A percentile compares a stretch with the other conserved stretches of the same genome.
Evolutionary conservation across 805 yeast genomes (phyloP).

Genomic region (Kuraishia capsulata): DNA sequence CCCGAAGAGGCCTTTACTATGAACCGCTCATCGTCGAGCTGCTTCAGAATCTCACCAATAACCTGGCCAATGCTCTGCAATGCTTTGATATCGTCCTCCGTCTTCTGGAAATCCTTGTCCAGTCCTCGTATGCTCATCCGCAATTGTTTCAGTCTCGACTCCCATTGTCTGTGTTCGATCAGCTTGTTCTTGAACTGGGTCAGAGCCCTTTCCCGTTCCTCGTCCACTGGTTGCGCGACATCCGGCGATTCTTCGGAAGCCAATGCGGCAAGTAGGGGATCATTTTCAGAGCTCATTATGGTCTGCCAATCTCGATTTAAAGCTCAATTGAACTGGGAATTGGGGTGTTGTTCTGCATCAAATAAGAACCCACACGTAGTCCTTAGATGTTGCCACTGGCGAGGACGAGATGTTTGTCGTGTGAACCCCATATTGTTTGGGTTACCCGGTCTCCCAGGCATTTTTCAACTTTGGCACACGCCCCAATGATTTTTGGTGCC

Average conservation of each 20-base stretch:
- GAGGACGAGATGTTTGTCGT: no score
- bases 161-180: slow-evolving; percentile 91
- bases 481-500: no score
- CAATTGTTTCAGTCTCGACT: slow-evolving; percentile 77
- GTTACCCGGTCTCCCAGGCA: no score
- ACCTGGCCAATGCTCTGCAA: slow-evolving; percentile 95
- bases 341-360: no score
- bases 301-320: no score
- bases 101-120: slow-evolving; percentile 79
- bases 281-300: slow-evolving; percentile 36
- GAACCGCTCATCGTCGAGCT: slow-evolving; percentile 86
- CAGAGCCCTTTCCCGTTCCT: slow-evolving; percentile 72
- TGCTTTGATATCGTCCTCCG: slow-evolving; percentile 96
- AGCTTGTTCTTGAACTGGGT: slow-evolving; percentile 74
- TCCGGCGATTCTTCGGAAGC: slow-evolving; percentile 22
- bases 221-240: slow-evolving; percentile 39
- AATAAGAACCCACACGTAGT: no score
- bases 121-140: slow-evolving; percentile 76
- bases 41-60: slow-evolving; percentile 94
- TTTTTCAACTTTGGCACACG: no score
- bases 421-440: no score
- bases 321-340: no score
- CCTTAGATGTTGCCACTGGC: no score
- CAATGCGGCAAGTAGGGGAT: slow-evolving; percentile 69
- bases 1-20: slow-evolving; percentile 96